A percentile compares a stretch with the other conserved stretches of the same genome.
Conservation (phyloP, 179 eudicot species). For the Camellia oleifera region DNA sequence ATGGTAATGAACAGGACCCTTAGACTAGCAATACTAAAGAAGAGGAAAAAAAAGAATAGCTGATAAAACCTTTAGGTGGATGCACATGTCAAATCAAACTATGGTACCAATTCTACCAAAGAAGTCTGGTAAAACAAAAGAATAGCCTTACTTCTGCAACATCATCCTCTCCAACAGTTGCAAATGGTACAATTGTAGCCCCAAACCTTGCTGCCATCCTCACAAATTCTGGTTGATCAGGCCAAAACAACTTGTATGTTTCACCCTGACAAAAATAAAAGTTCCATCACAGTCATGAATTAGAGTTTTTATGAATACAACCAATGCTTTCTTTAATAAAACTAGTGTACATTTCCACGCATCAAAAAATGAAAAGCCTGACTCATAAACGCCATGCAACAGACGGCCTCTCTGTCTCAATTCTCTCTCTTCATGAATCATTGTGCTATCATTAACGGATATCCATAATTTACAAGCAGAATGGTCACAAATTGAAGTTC, state of each 20-base stretch:
- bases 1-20: not conserved
- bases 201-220: conserved; percentile 89
- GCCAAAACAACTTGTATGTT: conserved; percentile 75
- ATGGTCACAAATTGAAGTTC: not conserved
- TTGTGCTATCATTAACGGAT: not conserved
- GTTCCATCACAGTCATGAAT: not conserved
- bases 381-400: not conserved
- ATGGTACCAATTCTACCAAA: not conserved
- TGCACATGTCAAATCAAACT: conserved; percentile 6
- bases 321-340: not conserved
- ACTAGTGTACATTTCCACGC: not conserved
- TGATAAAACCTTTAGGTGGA: not conserved
- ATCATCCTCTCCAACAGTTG: conserved; percentile 88
- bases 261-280: conserved; percentile 64
- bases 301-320: not conserved
- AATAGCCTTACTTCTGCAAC: conserved; percentile 54
- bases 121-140: not conserved
- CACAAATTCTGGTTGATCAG: conserved; percentile 82
- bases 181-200: conserved; percentile 90
- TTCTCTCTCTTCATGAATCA: not conserved
- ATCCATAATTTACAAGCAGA: too few relatives aligned
- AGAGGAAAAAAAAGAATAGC: not conserved
- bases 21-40: not conserved
- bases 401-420: not conserved
- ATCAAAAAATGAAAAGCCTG: not conserved